Evolutionary conservation across 2,329 filamentous ascomycete species (phyloP).

Genomic region (Dichotomopilus funicola): DNA sequence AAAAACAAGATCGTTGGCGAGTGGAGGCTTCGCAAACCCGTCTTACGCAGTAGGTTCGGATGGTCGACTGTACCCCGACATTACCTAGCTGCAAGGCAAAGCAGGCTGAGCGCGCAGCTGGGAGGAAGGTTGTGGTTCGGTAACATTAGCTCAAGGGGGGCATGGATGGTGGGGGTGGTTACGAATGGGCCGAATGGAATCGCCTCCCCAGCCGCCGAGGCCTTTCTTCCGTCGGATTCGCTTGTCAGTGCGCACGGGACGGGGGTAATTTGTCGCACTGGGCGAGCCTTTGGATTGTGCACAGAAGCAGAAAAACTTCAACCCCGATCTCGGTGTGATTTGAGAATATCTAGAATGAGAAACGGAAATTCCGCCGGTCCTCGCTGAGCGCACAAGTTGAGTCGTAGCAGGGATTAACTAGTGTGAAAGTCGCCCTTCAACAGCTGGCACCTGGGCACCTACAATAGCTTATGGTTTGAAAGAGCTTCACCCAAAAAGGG

Average conservation of each 20-base stretch:
- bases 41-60: slow-evolving; percentile 10
- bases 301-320: too few relatives aligned
- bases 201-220: slow-evolving; percentile 20
- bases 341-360: too few relatives aligned
- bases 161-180: background rate
- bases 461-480: too few relatives aligned
- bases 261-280: slow-evolving; percentile 4
- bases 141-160: background rate
- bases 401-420: too few relatives aligned
- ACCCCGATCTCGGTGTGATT: too few relatives aligned
- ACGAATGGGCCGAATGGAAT: slow-evolving; percentile 19
- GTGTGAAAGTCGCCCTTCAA: too few relatives aligned
- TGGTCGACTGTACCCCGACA: slow-evolving; percentile 1
- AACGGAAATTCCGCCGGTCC: too few relatives aligned
- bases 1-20: slow-evolving; percentile 4
- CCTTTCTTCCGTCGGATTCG: slow-evolving; percentile 12
- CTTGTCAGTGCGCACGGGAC: slow-evolving; percentile 8
- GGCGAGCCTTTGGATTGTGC: background rate
- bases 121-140: background rate
- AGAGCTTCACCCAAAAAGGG: too few relatives aligned
- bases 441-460: too few relatives aligned
- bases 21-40: slow-evolving; percentile 3
- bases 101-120: slow-evolving; percentile 7
- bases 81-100: background rate
- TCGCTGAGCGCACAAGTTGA: too few relatives aligned